These are phyloP conservation scores for Monilinia aucupariae DNA, from an alignment of 2,329 filamentous ascomycete genomes.

Conservation along the genomic window DNA sequence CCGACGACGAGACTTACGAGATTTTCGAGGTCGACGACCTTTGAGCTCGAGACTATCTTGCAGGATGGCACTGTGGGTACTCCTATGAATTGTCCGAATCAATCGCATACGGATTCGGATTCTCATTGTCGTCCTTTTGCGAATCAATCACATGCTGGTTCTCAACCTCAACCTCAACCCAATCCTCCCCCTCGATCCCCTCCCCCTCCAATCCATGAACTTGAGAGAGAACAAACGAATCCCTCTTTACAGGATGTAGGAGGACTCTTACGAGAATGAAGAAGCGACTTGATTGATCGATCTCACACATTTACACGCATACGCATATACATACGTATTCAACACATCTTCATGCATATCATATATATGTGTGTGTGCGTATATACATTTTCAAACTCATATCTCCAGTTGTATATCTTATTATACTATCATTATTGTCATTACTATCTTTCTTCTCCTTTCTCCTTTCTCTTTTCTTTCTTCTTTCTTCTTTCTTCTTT, in stretches of 20 bases:
- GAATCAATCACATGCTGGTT: background rate
- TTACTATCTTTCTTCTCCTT: too few species aligned
- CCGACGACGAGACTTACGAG: constrained; percentile 34
- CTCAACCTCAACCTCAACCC: too few species aligned
- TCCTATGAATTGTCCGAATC: background rate
- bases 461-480: too few species aligned
- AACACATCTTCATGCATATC: too few species aligned
- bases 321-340: too few species aligned
- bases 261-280: background rate
- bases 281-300: background rate
- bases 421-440: too few species aligned
- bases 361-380: too few species aligned
- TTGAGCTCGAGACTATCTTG: constrained; percentile 31
- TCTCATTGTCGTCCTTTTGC: too few species aligned
- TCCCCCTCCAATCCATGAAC: background rate
- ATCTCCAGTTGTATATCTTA: too few species aligned
- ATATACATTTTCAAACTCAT: too few species aligned
- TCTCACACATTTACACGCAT: background rate
- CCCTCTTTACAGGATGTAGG: constrained; percentile 2
- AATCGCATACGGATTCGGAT: background rate
- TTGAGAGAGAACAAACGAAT: background rate
- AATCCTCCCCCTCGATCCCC: background rate
- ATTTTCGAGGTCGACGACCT: constrained; percentile 19
- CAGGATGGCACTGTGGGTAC: constrained; percentile 18
- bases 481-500: too few species aligned